Evolutionary conservation across 257 asterid genomes (phyloP).

Genomic region (Nicotiana sylvestris): DNA sequence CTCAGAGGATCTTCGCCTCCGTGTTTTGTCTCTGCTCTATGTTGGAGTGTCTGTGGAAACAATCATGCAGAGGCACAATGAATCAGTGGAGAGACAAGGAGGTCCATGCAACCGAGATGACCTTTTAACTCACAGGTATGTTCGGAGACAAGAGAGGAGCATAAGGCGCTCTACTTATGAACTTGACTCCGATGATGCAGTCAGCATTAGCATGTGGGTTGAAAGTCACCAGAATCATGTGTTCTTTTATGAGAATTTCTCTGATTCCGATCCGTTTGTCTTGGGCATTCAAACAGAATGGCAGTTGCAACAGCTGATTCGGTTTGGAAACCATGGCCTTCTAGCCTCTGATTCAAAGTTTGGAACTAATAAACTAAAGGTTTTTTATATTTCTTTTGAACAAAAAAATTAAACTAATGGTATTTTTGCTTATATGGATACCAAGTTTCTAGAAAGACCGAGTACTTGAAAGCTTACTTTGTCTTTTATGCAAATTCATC

Average conservation of each 20-base stretch:
- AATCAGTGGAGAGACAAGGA: slow-evolving; percentile 88
- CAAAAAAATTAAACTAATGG: slow-evolving; percentile 55
- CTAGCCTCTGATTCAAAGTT: slow-evolving; percentile 68
- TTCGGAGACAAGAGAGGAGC: slow-evolving; percentile 89
- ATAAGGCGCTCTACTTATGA: slow-evolving; percentile 68
- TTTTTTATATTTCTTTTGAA: slow-evolving; percentile 11
- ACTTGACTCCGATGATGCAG: slow-evolving; percentile 76
- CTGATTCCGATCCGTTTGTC: slow-evolving; percentile 71
- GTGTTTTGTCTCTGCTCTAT: slow-evolving; percentile 74
- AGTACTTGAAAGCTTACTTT: slow-evolving; percentile 34
- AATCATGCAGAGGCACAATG: slow-evolving; percentile 94
- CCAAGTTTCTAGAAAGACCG: slow-evolving; percentile 2
- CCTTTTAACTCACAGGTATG: slow-evolving; percentile 89
- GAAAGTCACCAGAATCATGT: slow-evolving; percentile 61
- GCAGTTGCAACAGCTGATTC: slow-evolving; percentile 98
- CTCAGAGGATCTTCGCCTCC: slow-evolving; percentile 91
- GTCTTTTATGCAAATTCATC: slow-evolving; percentile 33
- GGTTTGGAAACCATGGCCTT: slow-evolving; percentile 75
- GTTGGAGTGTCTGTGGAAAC: slow-evolving; percentile 98
- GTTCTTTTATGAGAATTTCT: slow-evolving; percentile 80
- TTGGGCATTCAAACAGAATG: slow-evolving; percentile 97
- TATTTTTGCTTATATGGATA: slow-evolving; percentile 19
- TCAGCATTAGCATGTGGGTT: slow-evolving; percentile 78
- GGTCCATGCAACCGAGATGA: slow-evolving; percentile 95
- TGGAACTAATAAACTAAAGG: slow-evolving; percentile 94